These are phyloP conservation scores for Pistacia vera DNA, from an alignment of 345 rosid species.

Conservation along the genomic window DNA sequence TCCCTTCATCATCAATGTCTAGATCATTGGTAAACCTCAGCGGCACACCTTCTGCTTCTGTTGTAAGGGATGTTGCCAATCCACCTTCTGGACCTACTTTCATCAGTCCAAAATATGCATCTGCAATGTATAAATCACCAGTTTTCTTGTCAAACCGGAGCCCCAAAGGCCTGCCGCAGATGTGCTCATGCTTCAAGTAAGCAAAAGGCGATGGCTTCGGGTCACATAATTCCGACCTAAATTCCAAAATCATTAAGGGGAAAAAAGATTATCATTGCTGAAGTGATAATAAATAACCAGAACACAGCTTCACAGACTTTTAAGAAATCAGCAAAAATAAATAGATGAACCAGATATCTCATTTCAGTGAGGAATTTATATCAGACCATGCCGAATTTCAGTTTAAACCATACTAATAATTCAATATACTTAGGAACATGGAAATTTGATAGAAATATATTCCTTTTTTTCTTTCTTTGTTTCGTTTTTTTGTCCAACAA, in stretches of 20 bases:
- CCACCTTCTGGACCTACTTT: slow-evolving; percentile 96
- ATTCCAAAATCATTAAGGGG: slow-evolving; percentile 8
- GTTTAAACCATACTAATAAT: background rate
- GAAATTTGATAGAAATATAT: background rate
- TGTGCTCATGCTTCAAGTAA: slow-evolving; percentile 82
- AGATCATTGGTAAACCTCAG: slow-evolving; percentile 84
- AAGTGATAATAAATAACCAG: background rate
- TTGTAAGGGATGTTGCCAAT: slow-evolving; percentile 64
- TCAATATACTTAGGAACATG: background rate
- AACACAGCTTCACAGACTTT: background rate
- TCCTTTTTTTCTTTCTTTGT: background rate
- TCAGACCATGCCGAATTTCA: background rate
- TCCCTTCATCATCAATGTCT: slow-evolving; percentile 83
- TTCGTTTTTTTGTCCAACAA: background rate
- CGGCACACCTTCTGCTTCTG: slow-evolving; percentile 83
- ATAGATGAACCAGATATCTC: background rate
- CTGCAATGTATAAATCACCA: slow-evolving; percentile 68
- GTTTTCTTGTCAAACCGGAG: slow-evolving; percentile 79
- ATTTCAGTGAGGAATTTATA: background rate
- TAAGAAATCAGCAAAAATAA: background rate
- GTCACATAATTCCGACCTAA: slow-evolving; percentile 75
- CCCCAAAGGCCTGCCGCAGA: slow-evolving; percentile 95
- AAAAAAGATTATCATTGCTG: background rate
- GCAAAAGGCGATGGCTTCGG: slow-evolving; percentile 61
- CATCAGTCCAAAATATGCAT: slow-evolving; percentile 88